Percentiles rank a stretch among this genome's conserved stretches.
These are phyloP conservation scores for Curvularia hawaiiensis DNA, from an alignment of 2,329 filamentous ascomycete genomes.

Conservation along the genomic window DNA sequence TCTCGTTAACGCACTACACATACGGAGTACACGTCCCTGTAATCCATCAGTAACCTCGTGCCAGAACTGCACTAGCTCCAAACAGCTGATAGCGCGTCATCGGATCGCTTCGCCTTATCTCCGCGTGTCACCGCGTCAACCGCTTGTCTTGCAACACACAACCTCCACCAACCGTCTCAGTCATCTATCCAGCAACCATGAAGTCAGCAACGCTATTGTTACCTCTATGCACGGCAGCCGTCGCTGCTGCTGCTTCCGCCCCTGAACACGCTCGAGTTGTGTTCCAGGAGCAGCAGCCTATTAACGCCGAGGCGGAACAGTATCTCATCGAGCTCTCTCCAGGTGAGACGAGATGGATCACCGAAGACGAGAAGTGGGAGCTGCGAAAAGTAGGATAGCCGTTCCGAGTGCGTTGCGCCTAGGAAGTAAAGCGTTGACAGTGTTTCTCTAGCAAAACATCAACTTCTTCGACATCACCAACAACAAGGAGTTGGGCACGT, in stretches of 20 bases:
- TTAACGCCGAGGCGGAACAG: slow-evolving; percentile 39
- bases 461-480: slow-evolving; percentile 96
- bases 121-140: slow-evolving; percentile 15
- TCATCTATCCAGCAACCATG: slow-evolving; percentile 29
- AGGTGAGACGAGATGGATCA: slow-evolving; percentile 83
- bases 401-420: not conserved
- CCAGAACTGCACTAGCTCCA: slow-evolving; percentile 5
- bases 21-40: not conserved
- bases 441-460: slow-evolving; percentile 72
- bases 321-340: slow-evolving; percentile 81
- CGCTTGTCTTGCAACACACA: slow-evolving; percentile 17
- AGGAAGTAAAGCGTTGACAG: slow-evolving; percentile 23
- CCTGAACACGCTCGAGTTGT: slow-evolving; percentile 37
- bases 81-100: slow-evolving; percentile 5
- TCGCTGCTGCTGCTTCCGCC: slow-evolving; percentile 35
- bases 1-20: not conserved
- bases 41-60: not conserved
- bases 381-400: slow-evolving; percentile 71
- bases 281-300: slow-evolving; percentile 35
- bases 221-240: slow-evolving; percentile 39
- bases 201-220: slow-evolving; percentile 41
- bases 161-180: not conserved
- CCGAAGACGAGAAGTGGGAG: slow-evolving; percentile 94
- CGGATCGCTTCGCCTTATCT: slow-evolving; percentile 11
- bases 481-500: slow-evolving; percentile 65